Evolutionary conservation across 176 grass and related monocot species (phyloP).

Genomic region (Musa troglodytarum): DNA sequence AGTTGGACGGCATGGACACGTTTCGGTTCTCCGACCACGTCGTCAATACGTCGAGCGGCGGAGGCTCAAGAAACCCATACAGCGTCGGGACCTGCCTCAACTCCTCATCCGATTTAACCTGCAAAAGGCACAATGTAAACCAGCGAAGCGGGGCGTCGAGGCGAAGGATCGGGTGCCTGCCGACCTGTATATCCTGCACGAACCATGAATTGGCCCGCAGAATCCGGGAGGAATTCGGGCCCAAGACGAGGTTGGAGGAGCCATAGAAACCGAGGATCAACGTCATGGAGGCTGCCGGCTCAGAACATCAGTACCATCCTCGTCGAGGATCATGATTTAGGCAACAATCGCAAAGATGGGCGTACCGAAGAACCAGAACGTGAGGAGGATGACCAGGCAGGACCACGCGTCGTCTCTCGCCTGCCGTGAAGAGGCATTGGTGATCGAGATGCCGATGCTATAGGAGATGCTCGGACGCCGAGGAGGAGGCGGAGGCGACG

Average conservation of each 20-base stretch:
- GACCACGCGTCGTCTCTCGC: conserved; percentile 31
- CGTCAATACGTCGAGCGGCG: conserved; percentile 35
- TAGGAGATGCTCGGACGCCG: conserved; percentile 5
- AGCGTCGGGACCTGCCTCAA: conserved; percentile 17
- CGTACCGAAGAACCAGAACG: conserved; percentile 45
- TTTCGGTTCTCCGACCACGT: conserved; percentile 43
- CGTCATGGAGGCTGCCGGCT: conserved; percentile 37
- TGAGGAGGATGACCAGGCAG: conserved; percentile 38
- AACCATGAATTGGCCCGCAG: conserved; percentile 38
- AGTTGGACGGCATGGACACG: conserved; percentile 33
- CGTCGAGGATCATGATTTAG: not conserved
- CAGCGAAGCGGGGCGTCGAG: not conserved
- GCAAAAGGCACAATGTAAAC: not conserved
- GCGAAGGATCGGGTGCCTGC: not conserved
- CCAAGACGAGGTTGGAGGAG: conserved; percentile 31
- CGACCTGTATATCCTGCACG: conserved; percentile 33
- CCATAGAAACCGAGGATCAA: conserved; percentile 44
- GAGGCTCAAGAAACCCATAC: conserved; percentile 36
- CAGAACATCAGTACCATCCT: not conserved
- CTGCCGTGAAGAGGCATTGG: not conserved
- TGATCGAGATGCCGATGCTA: conserved; percentile 1
- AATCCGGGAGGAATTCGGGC: conserved; percentile 42
- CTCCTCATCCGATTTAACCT: conserved; percentile 28
- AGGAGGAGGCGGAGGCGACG: not conserved
- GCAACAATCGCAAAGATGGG: not conserved